These are phyloP conservation scores for Dryadomyces quercivorus DNA, from an alignment of 2,329 filamentous ascomycete species.

Conservation along the genomic window DNA sequence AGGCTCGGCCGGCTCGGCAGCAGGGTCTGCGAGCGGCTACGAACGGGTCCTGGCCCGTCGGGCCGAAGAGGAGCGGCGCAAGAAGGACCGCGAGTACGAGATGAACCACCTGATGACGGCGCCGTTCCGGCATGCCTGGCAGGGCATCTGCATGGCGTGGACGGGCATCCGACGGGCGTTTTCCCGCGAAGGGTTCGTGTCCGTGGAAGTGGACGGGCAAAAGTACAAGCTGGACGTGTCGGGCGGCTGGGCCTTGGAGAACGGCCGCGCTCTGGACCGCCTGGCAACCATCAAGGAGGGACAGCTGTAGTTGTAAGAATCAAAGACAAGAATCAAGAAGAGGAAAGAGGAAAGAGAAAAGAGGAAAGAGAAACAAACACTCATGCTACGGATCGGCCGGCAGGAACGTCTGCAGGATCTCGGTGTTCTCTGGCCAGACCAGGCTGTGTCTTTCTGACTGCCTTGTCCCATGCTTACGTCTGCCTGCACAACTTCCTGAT, in stretches of 20 bases:
- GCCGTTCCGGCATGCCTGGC: conserved; percentile 39
- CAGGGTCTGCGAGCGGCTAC: neutral
- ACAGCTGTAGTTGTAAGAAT: neutral
- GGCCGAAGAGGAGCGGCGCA: conserved; percentile 24
- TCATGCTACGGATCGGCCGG: neutral
- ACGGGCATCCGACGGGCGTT: conserved; percentile 35
- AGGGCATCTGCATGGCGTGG: conserved; percentile 29
- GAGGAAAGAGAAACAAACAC: neutral
- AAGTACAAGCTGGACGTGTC: conserved; percentile 45
- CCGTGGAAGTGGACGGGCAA: conserved; percentile 32
- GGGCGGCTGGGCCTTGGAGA: conserved; percentile 45
- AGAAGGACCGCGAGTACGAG: conserved; percentile 35
- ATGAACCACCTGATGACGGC: conserved; percentile 42
- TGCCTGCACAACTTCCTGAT: too few relatives aligned
- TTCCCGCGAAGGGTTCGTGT: conserved; percentile 43
- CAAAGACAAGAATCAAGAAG: too few relatives aligned
- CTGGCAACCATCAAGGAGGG: conserved; percentile 24
- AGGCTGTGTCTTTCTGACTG: too few relatives aligned
- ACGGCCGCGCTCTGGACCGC: conserved; percentile 45
- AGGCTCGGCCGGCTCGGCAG: too few relatives aligned
- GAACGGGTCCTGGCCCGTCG: conserved; percentile 19
- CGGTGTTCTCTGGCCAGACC: too few relatives aligned
- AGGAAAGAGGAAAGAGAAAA: neutral
- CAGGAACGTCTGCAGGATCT: neutral
- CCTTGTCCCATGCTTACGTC: too few relatives aligned